Evolutionary conservation across 148 eudicot genomes (phyloP).

Genomic region (Rhododendron molle): DNA sequence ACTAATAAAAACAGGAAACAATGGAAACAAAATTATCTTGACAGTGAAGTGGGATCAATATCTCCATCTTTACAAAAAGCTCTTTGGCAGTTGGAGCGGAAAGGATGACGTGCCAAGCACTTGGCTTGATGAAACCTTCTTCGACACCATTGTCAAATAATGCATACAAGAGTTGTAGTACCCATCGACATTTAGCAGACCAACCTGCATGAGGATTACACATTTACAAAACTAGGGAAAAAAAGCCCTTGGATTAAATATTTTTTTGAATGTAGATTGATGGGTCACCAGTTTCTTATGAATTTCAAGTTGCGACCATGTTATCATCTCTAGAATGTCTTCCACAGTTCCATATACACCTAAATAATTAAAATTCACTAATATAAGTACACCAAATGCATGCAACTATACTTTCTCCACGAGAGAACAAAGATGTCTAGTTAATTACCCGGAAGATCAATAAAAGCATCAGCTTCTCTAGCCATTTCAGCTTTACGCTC

Average conservation of each 20-base stretch:
- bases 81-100: slow-evolving; percentile 79
- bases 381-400: background rate
- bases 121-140: slow-evolving; percentile 93
- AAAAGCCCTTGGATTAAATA: background rate
- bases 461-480: slow-evolving; percentile 62
- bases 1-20: too few species aligned
- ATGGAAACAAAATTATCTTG: background rate
- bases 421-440: background rate
- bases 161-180: too few species aligned
- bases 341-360: slow-evolving; percentile 99
- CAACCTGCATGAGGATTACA: too few species aligned
- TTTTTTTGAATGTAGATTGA: slow-evolving; percentile 2
- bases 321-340: slow-evolving; percentile 82
- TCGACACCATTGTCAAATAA: too few species aligned
- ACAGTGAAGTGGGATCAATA: slow-evolving; percentile 14
- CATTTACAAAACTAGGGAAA: background rate
- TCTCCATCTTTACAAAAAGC: slow-evolving; percentile 73
- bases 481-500: too few species aligned
- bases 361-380: slow-evolving; percentile 19
- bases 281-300: slow-evolving; percentile 71
- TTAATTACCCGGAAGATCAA: slow-evolving; percentile 84
- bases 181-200: too few species aligned
- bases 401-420: background rate
- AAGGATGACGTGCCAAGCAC: slow-evolving; percentile 63
- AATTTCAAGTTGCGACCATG: slow-evolving; percentile 94